Percentiles rank a stretch among this genome's conserved stretches.
Evolutionary conservation across 768 basidiomycete species (phyloP).

Genomic region (Lanmaoa pseudosensibilis): DNA sequence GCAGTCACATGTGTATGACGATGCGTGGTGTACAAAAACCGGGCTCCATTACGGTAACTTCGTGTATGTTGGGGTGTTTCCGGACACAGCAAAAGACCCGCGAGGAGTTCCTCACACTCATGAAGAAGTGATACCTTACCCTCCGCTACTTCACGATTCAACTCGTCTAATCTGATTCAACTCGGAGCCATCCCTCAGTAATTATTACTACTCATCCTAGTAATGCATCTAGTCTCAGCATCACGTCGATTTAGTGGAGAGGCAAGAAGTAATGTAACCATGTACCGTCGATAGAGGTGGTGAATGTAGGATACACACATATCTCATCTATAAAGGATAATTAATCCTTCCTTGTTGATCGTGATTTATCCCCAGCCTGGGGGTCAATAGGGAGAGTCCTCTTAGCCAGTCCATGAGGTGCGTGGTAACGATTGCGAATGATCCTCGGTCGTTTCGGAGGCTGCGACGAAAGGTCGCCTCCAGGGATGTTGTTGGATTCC

Average conservation of each 20-base stretch:
- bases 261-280: slow-evolving; percentile 19
- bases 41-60: slow-evolving; percentile 91
- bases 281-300: slow-evolving; percentile 8
- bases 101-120: slow-evolving; percentile 91
- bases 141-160: slow-evolving; percentile 40
- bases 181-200: slow-evolving; percentile 27
- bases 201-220: slow-evolving; percentile 22
- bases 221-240: slow-evolving; percentile 18
- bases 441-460: slow-evolving; percentile 63
- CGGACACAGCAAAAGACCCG: slow-evolving; percentile 98
- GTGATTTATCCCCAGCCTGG: slow-evolving; percentile 55
- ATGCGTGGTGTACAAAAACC: slow-evolving; percentile 99
- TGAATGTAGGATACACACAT: slow-evolving; percentile 11
- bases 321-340: slow-evolving; percentile 3
- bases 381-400: slow-evolving; percentile 65
- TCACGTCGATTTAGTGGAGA: slow-evolving; percentile 10
- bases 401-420: slow-evolving; percentile 49
- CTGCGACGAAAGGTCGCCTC: slow-evolving; percentile 39
- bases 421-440: slow-evolving; percentile 51
- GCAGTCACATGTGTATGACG: slow-evolving; percentile 96
- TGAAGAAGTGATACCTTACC: slow-evolving; percentile 44
- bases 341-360: slow-evolving; percentile 55
- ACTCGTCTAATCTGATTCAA: slow-evolving; percentile 44
- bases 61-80: slow-evolving; percentile 98
- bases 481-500: slow-evolving; percentile 36